Percentiles rank a stretch among this genome's conserved stretches.
Conservation (phyloP, 2,329 filamentous ascomycete species). For the Rutstroemia sp. region DNA sequence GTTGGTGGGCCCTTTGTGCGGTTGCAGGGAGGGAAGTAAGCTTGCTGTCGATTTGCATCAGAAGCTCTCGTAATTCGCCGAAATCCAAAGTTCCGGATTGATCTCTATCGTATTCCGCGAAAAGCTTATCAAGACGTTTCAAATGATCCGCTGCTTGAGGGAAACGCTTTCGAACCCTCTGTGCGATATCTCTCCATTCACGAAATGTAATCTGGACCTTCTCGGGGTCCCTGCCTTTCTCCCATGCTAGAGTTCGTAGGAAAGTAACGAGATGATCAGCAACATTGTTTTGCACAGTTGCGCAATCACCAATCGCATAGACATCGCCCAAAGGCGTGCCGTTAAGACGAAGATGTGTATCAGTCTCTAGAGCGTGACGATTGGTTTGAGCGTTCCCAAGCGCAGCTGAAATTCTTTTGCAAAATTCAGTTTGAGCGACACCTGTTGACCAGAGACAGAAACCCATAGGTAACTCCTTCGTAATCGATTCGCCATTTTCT, state of each 20-base stretch:
- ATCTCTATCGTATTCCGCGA: slow-evolving; percentile 87
- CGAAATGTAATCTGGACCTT: slow-evolving; percentile 78
- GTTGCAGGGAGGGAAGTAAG: slow-evolving; percentile 92
- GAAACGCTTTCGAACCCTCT: slow-evolving; percentile 78
- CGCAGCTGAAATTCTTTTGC: slow-evolving; percentile 67
- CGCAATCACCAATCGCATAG: slow-evolving; percentile 92
- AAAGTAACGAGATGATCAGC: slow-evolving; percentile 87
- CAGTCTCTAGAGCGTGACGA: slow-evolving; percentile 85
- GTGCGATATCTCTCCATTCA: slow-evolving; percentile 82
- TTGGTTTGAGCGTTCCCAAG: slow-evolving; percentile 76
- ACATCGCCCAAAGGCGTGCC: slow-evolving; percentile 89
- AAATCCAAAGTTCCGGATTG: slow-evolving; percentile 91
- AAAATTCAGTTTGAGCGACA: slow-evolving; percentile 78
- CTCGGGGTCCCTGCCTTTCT: slow-evolving; percentile 83
- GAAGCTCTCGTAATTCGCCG: slow-evolving; percentile 78
- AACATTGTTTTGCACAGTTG: slow-evolving; percentile 95
- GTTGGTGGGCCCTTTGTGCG: slow-evolving; percentile 92
- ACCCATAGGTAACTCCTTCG: slow-evolving; percentile 89
- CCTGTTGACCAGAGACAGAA: slow-evolving; percentile 98
- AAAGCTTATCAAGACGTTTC: slow-evolving; percentile 82
- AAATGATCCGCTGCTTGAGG: slow-evolving; percentile 85
- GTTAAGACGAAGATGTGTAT: slow-evolving; percentile 82
- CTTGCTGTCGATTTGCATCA: slow-evolving; percentile 89
- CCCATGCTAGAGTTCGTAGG: slow-evolving; percentile 82
- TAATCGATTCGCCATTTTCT: slow-evolving; percentile 64